Evolutionary conservation across 2,329 filamentous ascomycete genomes (phyloP).

Genomic region (Fusarium concolor): DNA sequence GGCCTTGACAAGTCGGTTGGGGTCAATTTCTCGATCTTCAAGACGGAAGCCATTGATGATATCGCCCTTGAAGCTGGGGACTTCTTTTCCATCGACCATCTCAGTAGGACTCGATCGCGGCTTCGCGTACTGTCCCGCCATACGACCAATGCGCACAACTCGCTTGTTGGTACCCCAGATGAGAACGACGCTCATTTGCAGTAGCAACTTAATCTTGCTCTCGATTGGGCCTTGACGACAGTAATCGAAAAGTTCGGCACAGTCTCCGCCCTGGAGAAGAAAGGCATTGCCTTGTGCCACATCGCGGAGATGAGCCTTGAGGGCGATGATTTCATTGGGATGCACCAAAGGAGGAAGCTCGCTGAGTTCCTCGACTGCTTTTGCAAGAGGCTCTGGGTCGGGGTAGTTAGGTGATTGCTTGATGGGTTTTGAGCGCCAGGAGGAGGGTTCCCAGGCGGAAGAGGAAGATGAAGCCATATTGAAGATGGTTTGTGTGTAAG

Average conservation of each 20-base stretch:
- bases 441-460: slow-evolving; percentile 67
- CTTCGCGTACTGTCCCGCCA: slow-evolving; percentile 98
- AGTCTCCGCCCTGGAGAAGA: slow-evolving; percentile 95
- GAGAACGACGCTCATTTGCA: slow-evolving; percentile 96
- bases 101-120: slow-evolving; percentile 91
- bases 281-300: slow-evolving; percentile 93
- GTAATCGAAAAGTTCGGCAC: slow-evolving; percentile 97
- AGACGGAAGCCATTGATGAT: slow-evolving; percentile 90
- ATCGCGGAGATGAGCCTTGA: slow-evolving; percentile 83
- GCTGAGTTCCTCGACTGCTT: slow-evolving; percentile 72
- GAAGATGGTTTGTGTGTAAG: slow-evolving; percentile 6
- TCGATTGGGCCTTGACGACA: slow-evolving; percentile 91
- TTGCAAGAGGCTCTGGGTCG: slow-evolving; percentile 68
- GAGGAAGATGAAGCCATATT: slow-evolving; percentile 49
- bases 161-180: slow-evolving; percentile 87
- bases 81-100: slow-evolving; percentile 79
- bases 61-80: slow-evolving; percentile 93
- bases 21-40: slow-evolving; percentile 83
- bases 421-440: slow-evolving; percentile 83
- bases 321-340: slow-evolving; percentile 80
- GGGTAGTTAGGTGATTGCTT: slow-evolving; percentile 80
- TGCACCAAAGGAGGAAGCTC: slow-evolving; percentile 83
- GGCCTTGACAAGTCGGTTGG: slow-evolving; percentile 83
- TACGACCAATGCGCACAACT: slow-evolving; percentile 92
- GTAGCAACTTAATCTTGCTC: slow-evolving; percentile 93